A percentile compares a stretch with the other conserved stretches of the same genome.
Evolutionary conservation across 176 grass and related monocot species (phyloP).

Genomic region (Dendrocalamus sinicus): DNA sequence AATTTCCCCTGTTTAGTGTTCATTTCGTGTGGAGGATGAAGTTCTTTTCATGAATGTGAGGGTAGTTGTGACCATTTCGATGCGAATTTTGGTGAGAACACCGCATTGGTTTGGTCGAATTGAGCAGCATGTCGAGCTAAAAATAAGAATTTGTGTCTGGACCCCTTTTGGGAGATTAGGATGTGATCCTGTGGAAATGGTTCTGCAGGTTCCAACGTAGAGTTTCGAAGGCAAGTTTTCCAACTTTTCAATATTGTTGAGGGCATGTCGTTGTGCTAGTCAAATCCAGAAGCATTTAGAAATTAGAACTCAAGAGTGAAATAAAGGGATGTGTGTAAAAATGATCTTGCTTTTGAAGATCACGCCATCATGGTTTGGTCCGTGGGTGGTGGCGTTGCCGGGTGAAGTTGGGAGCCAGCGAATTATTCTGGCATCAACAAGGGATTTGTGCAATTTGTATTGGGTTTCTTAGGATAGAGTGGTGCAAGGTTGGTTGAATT

Average conservation of each 20-base stretch:
- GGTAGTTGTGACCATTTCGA: neutral
- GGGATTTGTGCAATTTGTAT: neutral
- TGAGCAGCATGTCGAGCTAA: conserved; percentile 2
- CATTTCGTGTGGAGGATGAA: neutral
- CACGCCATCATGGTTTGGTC: neutral
- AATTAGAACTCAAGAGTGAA: neutral
- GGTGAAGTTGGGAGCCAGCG: neutral
- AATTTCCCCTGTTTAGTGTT: neutral
- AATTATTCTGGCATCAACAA: conserved; percentile 27
- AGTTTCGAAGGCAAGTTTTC: neutral
- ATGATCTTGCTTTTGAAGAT: conserved; percentile 31
- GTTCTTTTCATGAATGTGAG: neutral
- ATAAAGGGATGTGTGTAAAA: neutral
- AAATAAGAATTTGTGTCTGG: neutral
- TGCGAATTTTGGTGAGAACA: neutral
- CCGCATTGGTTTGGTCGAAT: conserved; percentile 11
- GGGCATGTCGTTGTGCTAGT: neutral
- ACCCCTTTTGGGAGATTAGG: neutral
- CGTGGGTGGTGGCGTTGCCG: neutral
- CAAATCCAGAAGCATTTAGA: conserved; percentile 19
- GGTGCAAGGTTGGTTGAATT: conserved; percentile 12
- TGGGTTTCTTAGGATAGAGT: conserved; percentile 8
- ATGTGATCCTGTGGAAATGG: conserved; percentile 20
- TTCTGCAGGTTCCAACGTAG: neutral
- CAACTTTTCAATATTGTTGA: neutral